Conservation (phyloP, 129 eudicot species). For the Artemisia annua region DNA sequence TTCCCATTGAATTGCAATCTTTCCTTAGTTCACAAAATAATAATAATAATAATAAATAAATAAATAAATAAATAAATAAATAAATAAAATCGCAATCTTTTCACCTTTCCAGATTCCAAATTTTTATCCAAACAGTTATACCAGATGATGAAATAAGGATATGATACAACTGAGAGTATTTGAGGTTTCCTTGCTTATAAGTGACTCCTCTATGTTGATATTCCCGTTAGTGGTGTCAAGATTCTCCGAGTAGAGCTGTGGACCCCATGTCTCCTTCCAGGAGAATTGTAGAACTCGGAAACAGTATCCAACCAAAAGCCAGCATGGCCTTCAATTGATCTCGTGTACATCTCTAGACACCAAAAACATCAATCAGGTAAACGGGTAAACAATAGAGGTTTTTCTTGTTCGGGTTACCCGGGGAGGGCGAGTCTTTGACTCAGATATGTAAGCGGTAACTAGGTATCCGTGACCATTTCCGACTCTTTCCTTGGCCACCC, state of each 20-base stretch:
- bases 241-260: conserved; percentile 56
- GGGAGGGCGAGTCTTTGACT: no score
- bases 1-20: conserved; percentile 89
- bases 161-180: neutral
- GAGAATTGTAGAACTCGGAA: conserved; percentile 44
- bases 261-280: conserved; percentile 79
- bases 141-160: conserved; percentile 45
- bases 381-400: no score
- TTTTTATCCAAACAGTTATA: conserved; percentile 88
- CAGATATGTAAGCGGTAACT: no score
- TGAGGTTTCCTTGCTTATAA: neutral
- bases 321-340: conserved; percentile 79
- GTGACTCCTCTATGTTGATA: conserved; percentile 61
- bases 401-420: no score
- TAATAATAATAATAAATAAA: no score
- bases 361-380: conserved; percentile 9
- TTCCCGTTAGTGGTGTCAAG: conserved; percentile 69
- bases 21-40: no score
- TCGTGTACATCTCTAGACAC: conserved; percentile 86
- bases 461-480: no score
- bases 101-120: conserved; percentile 70
- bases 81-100: no score
- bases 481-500: no score
- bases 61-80: no score
- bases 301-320: conserved; percentile 95